phyloP scores from a whole-genome alignment of 2,329 filamentous ascomycete genomes.

The Zymoseptoria crescenta region DNA sequence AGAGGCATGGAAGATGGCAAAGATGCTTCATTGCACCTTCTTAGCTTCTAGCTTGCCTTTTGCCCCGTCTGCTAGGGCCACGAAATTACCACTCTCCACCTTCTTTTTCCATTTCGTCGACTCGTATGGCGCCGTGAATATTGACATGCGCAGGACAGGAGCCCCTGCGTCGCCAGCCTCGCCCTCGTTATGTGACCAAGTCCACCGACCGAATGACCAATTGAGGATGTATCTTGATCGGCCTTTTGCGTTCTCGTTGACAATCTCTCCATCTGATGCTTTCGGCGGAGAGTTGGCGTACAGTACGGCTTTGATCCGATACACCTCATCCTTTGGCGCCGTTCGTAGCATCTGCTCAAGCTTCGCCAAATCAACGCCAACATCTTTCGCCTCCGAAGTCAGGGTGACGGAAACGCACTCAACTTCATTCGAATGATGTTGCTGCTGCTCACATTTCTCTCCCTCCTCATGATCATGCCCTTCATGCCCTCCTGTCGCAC shows the following conservation, averaged over 20 bases:
- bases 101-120: constrained; percentile 70
- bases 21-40: neutral
- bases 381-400: constrained; percentile 27
- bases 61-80: constrained; percentile 18
- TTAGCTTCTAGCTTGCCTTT: neutral
- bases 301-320: constrained; percentile 77
- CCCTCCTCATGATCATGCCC: constrained; percentile 36
- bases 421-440: constrained; percentile 71
- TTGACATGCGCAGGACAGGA: constrained; percentile 59
- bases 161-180: constrained; percentile 14
- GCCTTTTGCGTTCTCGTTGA: constrained; percentile 28
- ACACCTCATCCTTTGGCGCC: constrained; percentile 87
- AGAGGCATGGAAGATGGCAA: neutral
- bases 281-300: constrained; percentile 38
- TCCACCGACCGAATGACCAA: constrained; percentile 97
- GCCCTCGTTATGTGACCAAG: constrained; percentile 57
- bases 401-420: constrained; percentile 83
- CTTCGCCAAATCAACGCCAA: constrained; percentile 51
- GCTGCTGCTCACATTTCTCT: constrained; percentile 27
- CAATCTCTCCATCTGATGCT: constrained; percentile 30
- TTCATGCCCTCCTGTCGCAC: constrained; percentile 31
- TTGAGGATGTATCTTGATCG: constrained; percentile 75
- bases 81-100: constrained; percentile 42
- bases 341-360: constrained; percentile 60
- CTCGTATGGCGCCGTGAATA: constrained; percentile 67